These are phyloP conservation scores for Rhodotorula graminis DNA, from an alignment of 768 basidiomycete genomes.

Conservation along the genomic window DNA sequence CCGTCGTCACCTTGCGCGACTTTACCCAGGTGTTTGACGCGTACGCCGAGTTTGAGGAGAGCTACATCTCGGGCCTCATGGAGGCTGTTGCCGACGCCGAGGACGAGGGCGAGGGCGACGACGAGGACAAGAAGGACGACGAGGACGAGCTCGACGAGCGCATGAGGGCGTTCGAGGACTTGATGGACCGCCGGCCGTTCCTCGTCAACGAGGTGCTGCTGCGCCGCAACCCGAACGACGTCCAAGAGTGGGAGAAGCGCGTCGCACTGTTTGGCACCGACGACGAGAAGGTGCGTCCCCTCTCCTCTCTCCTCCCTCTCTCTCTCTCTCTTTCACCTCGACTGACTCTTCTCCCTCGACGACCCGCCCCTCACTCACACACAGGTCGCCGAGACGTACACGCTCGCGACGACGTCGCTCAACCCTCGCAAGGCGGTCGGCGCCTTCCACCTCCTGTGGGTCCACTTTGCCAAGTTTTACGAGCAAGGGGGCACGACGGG, in stretches of 20 bases:
- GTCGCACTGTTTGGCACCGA: slow-evolving; percentile 80
- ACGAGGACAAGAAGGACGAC: slow-evolving; percentile 62
- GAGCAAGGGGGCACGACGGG: slow-evolving; percentile 85
- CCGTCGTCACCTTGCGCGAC: slow-evolving; percentile 86
- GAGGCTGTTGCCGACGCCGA: slow-evolving; percentile 64
- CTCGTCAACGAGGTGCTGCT: slow-evolving; percentile 91
- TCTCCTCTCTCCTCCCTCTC: neutral
- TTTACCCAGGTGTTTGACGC: slow-evolving; percentile 98
- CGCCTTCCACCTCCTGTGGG: slow-evolving; percentile 79
- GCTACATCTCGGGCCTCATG: slow-evolving; percentile 84
- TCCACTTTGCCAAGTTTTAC: slow-evolving; percentile 96
- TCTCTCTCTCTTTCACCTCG: neutral
- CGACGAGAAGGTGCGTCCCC: slow-evolving; percentile 70
- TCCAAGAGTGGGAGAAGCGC: slow-evolving; percentile 98
- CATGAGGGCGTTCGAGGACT: slow-evolving; percentile 87
- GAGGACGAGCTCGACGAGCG: slow-evolving; percentile 77
- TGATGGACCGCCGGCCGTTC: slow-evolving; percentile 94
- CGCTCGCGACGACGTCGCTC: slow-evolving; percentile 78
- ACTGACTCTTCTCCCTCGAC: neutral
- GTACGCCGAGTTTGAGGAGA: slow-evolving; percentile 89
- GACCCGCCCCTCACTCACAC: too few relatives aligned
- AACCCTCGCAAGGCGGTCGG: slow-evolving; percentile 83
- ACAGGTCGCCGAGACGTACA: slow-evolving; percentile 90
- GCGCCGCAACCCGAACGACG: slow-evolving; percentile 90
- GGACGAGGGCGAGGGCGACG: slow-evolving; percentile 66